Conservation (phyloP, 2,329 filamentous ascomycete species). For the Pseudocercospora pini-densiflorae region DNA sequence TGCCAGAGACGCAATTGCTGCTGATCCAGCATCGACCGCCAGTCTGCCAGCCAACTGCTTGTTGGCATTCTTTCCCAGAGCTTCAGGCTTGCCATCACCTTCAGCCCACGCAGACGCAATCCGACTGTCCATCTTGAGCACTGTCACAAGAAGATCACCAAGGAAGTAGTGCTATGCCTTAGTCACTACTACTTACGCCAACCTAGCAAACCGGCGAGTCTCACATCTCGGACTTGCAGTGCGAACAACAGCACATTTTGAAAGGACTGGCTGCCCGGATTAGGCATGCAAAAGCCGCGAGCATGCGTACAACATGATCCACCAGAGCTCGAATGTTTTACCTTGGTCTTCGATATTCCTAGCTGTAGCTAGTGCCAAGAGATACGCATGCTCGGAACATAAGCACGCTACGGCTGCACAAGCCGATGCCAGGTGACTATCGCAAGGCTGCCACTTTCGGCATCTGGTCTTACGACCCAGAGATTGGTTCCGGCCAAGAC, state of each 20-base stretch:
- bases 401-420: not conserved
- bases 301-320: not conserved
- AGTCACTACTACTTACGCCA: not conserved
- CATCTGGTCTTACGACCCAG: not conserved
- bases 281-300: conserved; percentile 1
- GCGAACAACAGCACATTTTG: not conserved
- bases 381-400: not conserved
- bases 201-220: not conserved
- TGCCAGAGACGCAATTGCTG: conserved; percentile 27
- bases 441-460: conserved; percentile 4
- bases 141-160: not conserved
- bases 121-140: not conserved
- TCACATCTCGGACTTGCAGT: not conserved
- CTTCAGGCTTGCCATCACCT: not conserved
- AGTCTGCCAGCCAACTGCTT: not conserved
- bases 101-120: not conserved
- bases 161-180: not conserved
- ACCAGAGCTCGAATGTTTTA: not conserved
- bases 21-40: conserved; percentile 24
- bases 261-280: not conserved
- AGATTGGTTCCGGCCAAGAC: not conserved
- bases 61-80: not conserved
- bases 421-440: conserved; percentile 3
- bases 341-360: conserved; percentile 5
- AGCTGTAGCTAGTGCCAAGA: not conserved